phyloP scores from a whole-genome alignment of 371 early-diverging fungal genomes.

The Lichtheimia hyalospora region DNA sequence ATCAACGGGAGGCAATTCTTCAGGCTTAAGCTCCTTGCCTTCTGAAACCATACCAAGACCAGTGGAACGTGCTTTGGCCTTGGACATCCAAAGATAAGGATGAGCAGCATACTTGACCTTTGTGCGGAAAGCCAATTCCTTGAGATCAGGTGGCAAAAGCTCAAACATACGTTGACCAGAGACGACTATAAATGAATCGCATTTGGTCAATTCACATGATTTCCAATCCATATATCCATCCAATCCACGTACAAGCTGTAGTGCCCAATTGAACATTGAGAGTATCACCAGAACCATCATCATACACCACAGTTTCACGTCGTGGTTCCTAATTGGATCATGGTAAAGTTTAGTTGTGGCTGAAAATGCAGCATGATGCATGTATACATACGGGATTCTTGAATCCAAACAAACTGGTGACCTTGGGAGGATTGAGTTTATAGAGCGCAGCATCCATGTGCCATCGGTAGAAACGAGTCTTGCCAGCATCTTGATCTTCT shows the following conservation, averaged over 20 bases:
- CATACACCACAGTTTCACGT: constrained; percentile 41
- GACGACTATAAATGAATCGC: constrained; percentile 26
- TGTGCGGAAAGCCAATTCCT: constrained; percentile 48
- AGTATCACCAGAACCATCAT: constrained; percentile 41
- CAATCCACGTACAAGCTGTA: constrained; percentile 42
- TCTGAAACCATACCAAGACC: constrained; percentile 51
- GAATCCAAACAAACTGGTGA: constrained; percentile 45
- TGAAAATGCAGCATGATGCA: background rate
- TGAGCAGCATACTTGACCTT: constrained; percentile 51
- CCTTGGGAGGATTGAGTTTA: constrained; percentile 44
- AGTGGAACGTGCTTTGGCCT: constrained; percentile 33
- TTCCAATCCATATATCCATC: background rate
- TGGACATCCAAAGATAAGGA: constrained; percentile 56
- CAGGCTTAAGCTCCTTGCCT: constrained; percentile 34
- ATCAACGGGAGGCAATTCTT: constrained; percentile 42
- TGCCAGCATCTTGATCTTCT: constrained; percentile 42
- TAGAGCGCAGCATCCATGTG: constrained; percentile 57
- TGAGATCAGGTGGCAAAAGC: constrained; percentile 42
- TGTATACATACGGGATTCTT: constrained; percentile 40
- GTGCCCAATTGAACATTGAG: constrained; percentile 51
- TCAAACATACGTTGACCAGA: constrained; percentile 53
- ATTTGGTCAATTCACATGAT: background rate
- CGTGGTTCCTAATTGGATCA: constrained; percentile 32
- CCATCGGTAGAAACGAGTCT: constrained; percentile 52
- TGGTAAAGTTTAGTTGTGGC: background rate